A percentile compares a stretch with the other conserved stretches of the same genome.
phyloP scores from a whole-genome alignment of 768 basidiomycete genomes.

The Astraeus odoratus region DNA sequence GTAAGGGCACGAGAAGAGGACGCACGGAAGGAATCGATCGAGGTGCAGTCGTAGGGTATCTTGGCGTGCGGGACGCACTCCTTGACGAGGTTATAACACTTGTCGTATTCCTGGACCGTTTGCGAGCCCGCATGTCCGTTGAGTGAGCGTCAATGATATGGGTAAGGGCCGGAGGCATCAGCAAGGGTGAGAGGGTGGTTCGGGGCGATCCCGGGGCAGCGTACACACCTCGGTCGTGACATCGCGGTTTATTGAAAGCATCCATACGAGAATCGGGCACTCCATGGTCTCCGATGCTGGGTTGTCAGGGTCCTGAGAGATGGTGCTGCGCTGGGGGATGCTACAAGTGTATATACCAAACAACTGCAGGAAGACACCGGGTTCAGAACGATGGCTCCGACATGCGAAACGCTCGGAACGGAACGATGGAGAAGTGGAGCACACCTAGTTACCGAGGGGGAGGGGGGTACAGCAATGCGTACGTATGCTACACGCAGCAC shows the following conservation, averaged over 20 bases:
- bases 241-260: conserved; percentile 71
- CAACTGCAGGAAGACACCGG: background rate
- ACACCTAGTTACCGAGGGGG: background rate
- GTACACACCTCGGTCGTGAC: conserved; percentile 55
- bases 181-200: background rate
- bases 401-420: background rate
- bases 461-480: too few species aligned
- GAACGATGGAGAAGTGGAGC: background rate
- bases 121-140: conserved; percentile 1
- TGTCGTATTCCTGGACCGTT: conserved; percentile 60
- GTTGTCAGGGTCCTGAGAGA: background rate
- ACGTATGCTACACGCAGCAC: too few species aligned
- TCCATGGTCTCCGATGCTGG: conserved; percentile 30
- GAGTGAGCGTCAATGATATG: conserved; percentile 9
- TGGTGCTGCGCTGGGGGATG: too few species aligned
- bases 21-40: conserved; percentile 65
- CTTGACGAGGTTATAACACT: conserved; percentile 52
- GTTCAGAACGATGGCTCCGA: background rate
- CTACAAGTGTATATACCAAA: background rate
- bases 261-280: conserved; percentile 73
- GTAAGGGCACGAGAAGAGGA: conserved; percentile 7
- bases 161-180: background rate
- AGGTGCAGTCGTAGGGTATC: conserved; percentile 46
- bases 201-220: too few species aligned
- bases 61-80: conserved; percentile 54